Evolutionary conservation across 2,329 filamentous ascomycete genomes (phyloP).

Genomic region (Penicillium expansum): DNA sequence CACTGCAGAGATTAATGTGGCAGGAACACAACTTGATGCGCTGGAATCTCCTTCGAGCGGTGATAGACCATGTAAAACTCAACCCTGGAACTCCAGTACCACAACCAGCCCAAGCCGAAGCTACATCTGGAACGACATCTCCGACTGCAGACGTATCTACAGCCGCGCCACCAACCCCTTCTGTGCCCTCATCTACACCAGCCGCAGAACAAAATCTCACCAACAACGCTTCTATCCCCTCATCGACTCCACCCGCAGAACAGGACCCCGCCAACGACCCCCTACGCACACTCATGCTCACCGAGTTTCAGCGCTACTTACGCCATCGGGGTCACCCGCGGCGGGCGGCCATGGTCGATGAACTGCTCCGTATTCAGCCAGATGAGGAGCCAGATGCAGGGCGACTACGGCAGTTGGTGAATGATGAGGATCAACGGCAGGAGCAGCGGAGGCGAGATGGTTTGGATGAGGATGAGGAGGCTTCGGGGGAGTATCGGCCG

Average conservation of each 20-base stretch:
- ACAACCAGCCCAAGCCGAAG: background rate
- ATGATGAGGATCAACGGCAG: background rate
- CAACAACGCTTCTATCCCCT: background rate
- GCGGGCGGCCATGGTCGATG: background rate
- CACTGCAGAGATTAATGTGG: conserved; percentile 14
- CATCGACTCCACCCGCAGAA: background rate
- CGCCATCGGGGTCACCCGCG: background rate
- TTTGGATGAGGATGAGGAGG: background rate
- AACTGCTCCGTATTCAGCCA: background rate
- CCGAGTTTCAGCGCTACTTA: background rate
- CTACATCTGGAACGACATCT: background rate
- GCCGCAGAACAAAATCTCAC: background rate
- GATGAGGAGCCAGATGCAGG: background rate
- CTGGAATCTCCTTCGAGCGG: conserved; percentile 1
- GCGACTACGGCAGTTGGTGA: background rate
- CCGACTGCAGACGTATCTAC: background rate
- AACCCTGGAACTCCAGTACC: conserved; percentile 1
- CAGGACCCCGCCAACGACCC: background rate
- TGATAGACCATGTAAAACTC: conserved; percentile 5
- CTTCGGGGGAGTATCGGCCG: background rate
- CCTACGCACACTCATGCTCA: background rate
- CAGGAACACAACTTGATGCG: conserved; percentile 8
- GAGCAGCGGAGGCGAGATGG: conserved; percentile 3
- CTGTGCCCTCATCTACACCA: no score
- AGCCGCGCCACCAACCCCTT: no score